Evolutionary conservation across 2,329 filamentous ascomycete genomes (phyloP), one percentile per base, ranked within the genome.

Genomic region (Talaromyces verruculosus): DNA sequence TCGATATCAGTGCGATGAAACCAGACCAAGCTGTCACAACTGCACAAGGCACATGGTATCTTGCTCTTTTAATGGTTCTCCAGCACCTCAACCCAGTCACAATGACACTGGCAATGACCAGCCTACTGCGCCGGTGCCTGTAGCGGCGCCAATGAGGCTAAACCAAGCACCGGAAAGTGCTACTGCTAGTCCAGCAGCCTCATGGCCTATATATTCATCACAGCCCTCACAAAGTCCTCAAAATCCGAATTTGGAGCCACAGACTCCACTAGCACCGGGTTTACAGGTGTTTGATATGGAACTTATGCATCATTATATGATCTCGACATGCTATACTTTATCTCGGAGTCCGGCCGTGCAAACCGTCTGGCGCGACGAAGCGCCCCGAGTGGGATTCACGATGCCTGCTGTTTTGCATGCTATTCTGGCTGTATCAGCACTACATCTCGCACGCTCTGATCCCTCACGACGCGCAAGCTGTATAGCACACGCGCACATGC

Each of bases 261-360:
- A 49, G 45, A 28, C 17, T 28, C 22, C 45, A 10, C 13, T 49
- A 28, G 22, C 22, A 5, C 45, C 19, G 8, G 22, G 45, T 17
- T 28, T 25, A 28, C 45, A 49, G 10, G 45, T 49, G 22, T 49
- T 49, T 49, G 82, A 85, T 55, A 76, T 85, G 8, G 83, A 86
- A 68, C 78, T 87, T 1, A 75, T 87, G 6, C 83, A 86, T 69
- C 83, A 86, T 72, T 86, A 79, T 68, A 80, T 78, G 53, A 82
- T 79, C 0, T 80, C 79, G 10, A 86, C 84, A 0, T 80, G 79
- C 61, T 74, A 77, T n/a, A 85, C 83, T 0, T 72, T 86, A 2
- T 79, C 79, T 4, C 74, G 73, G 6, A 78, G 82, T 43, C 74
- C 79, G 0, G 69, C 73, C 6, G 68, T 84, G 2, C 80, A 80